Base-by-base conservation (phyloP, 495 filamentous ascomycete species). In the Tetracladium marchalianum region DNA sequence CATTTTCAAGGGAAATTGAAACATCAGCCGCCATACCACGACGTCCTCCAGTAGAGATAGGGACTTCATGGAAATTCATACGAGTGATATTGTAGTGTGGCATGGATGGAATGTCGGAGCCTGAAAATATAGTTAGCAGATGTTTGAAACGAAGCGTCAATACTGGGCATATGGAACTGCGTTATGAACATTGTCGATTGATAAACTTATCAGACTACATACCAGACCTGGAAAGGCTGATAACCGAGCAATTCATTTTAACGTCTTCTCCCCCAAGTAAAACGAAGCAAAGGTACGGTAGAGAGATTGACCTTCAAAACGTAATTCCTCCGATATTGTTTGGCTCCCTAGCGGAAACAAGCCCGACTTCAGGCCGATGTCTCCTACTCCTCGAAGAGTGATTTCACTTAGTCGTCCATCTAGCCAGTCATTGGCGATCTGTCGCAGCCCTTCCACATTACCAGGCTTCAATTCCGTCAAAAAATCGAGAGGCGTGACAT, bases 341-440 rank as follows among this genome's bases (percentile, higher is more conserved):
- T 93, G 87, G 27, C 71, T 77, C 35, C 89, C 88, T 9, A 97
- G 68, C 43, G 71, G 63, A 51, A 96, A 67, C 35, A 92, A 66
- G 2, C 92, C 90, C 24, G 86, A 82, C 62, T 82, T 86, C 9
- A 96, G 56, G 22, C 68, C 66, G 19, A 97, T 56, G 40, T 75
- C 67, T 27, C 85, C 78, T 57, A 76, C 82, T 11, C 84, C 90
- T 41, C 76, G 69, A 2, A 97, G 59, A 41, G 70, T 74, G 31
- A 97, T 61, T 41, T 69, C 65, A 1, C 75, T 73, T 41, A 98
- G 61, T 43, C 72, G 77, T 31, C 90, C 90, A 15, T 85, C 77
- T 44, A 98, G 54, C 81, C 87, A 98, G 60, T 95, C 86, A 51
- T 87, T 80, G 13, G 87, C 87, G 46, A 97, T 74, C n/a, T 70